Evolutionary conservation across 2,329 filamentous ascomycete species (phyloP), one percentile per base, ranked within the genome.

Genomic region (Neonectria faginata): DNA sequence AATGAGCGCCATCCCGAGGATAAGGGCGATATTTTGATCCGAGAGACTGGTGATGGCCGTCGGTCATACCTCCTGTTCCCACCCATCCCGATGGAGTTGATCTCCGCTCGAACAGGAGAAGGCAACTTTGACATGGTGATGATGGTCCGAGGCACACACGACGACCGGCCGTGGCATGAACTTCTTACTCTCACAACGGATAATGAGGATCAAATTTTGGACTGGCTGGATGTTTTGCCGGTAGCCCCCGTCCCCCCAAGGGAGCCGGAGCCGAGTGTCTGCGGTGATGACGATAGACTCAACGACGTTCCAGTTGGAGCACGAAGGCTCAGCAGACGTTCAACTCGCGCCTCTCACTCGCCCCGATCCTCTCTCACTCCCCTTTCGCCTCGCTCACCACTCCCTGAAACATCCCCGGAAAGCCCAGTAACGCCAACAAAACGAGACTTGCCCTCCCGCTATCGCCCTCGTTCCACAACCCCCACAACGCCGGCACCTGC

Each of bases 41-140:
- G 95, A 70, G 94, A 98, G 78, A 89, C 94, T n/a, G 93, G 94
- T 48, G 86, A 88, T 57, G 85, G 86, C 6, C 89, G 91, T 14
- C 88, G 89, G 57, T 82, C 84, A 29, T 98, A 93, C 89, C 86
- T 99, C 5, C 85, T 99, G 0, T 97, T 99, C 74, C 92, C 94
- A n/a, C 95, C 96, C 1, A 85, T 97, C n/a, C 85, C 90, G 18
- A 85, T 88, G 67, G 84, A 85, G 39, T 86, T 88, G 65, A 86
- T 97, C 20, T 98, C 96, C 12, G 93, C 94, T 54, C 89, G 95
- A 42, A 89, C 85, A 64, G 94, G 94, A 12, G 90, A 94, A 41
- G 77, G 81, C 41, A 84, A 86, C 57, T 86, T 88, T 29, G 90
- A 97, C 69, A 85, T 98, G 66, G 86, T 97, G 9, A 82, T 97